Evolutionary conservation across 1,139 yeast genomes (phyloP).

Genomic region (Ogataea hybrid): DNA sequence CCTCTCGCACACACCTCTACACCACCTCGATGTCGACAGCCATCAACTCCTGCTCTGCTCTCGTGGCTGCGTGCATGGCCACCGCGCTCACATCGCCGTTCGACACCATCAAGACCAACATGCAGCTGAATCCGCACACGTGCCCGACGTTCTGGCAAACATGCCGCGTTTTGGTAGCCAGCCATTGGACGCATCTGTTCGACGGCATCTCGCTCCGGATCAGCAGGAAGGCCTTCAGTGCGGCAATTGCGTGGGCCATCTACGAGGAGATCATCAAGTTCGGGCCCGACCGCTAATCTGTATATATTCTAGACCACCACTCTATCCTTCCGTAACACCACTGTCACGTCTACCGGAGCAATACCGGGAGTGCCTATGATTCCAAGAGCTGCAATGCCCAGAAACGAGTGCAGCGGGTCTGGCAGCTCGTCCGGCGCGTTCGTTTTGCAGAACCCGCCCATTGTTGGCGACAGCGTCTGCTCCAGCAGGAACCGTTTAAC

Average conservation of each 20-base stretch:
- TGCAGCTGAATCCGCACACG: conserved; percentile 63
- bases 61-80: conserved; percentile 72
- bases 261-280: conserved; percentile 79
- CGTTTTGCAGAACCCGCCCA: conserved; percentile 85
- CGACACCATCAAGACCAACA: conserved; percentile 88
- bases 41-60: conserved; percentile 69
- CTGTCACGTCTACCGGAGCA: conserved; percentile 25
- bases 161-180: conserved; percentile 41
- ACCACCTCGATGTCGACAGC: conserved; percentile 47
- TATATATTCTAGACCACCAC: neutral
- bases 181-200: conserved; percentile 63
- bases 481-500: conserved; percentile 50
- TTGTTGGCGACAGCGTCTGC: conserved; percentile 56
- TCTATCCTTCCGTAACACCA: conserved; percentile 29
- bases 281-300: conserved; percentile 4
- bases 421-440: conserved; percentile 48
- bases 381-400: conserved; percentile 59
- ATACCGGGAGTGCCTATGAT: conserved; percentile 35
- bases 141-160: conserved; percentile 43
- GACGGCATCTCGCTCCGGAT: conserved; percentile 82
- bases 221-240: conserved; percentile 82
- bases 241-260: conserved; percentile 96
- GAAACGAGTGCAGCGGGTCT: conserved; percentile 66
- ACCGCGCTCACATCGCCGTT: conserved; percentile 92
- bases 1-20: conserved; percentile 16